Percentiles rank a stretch among this genome's conserved stretches.
Evolutionary conservation across 2,329 filamentous ascomycete species (phyloP).

Genomic region (Colletotrichum sp.): DNA sequence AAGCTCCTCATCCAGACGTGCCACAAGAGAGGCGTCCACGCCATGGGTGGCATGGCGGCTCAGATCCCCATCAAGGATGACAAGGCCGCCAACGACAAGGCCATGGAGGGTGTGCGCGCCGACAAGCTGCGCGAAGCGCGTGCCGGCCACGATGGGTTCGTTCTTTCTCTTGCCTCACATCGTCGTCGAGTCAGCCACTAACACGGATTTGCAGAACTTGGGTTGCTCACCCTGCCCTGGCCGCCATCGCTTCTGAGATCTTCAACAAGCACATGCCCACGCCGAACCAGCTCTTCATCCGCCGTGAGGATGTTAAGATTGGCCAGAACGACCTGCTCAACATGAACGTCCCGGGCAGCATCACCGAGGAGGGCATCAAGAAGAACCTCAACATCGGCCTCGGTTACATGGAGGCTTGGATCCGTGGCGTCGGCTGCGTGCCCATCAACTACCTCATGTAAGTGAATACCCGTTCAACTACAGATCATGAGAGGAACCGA

Average conservation of each 20-base stretch:
- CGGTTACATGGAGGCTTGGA: constrained; percentile 98
- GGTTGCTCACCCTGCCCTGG: constrained; percentile 96
- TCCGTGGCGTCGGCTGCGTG: constrained; percentile 92
- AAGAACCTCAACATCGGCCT: constrained; percentile 98
- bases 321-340: constrained; percentile 91
- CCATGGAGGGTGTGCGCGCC: constrained; percentile 90
- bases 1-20: constrained; percentile 98
- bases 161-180: neutral
- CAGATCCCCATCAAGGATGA: constrained; percentile 99
- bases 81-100: constrained; percentile 85
- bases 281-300: constrained; percentile 88
- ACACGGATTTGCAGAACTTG: constrained; percentile 66
- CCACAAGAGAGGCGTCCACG: constrained; percentile 95
- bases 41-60: constrained; percentile 98
- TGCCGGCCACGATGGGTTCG: constrained; percentile 82
- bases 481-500: neutral
- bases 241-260: constrained; percentile 84
- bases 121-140: constrained; percentile 97
- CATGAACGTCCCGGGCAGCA: constrained; percentile 93
- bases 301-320: constrained; percentile 87
- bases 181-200: neutral
- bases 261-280: constrained; percentile 99
- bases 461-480: constrained; percentile 25
- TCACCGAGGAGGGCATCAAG: constrained; percentile 93
- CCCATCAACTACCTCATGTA: constrained; percentile 97